phyloP scores from a whole-genome alignment of 495 filamentous ascomycete species.

The Niebla homalea region DNA sequence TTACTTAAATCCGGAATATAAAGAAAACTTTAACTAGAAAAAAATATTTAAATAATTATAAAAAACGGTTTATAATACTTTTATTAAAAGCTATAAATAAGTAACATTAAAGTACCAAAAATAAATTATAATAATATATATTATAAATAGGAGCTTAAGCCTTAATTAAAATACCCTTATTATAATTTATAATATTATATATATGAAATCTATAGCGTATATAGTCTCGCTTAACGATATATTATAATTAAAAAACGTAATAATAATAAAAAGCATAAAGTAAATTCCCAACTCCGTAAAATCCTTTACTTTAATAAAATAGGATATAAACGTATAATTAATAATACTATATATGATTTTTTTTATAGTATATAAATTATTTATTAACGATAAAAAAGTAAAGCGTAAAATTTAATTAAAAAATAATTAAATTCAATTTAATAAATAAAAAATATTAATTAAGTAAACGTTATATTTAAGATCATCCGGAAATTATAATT shows the following conservation, averaged over 20 bases:
- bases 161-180: not conserved
- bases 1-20: too few relatives aligned
- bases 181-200: not conserved
- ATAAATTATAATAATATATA: not conserved
- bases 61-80: too few relatives aligned
- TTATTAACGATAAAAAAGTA: constrained; percentile 3
- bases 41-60: too few relatives aligned
- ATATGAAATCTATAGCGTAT: not conserved
- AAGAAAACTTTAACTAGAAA: too few relatives aligned
- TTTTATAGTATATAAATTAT: not conserved
- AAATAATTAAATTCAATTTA: not conserved
- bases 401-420: not conserved
- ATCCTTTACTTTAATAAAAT: not conserved
- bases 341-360: not conserved
- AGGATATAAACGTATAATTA: constrained; percentile 4
- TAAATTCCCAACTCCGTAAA: constrained; percentile 2
- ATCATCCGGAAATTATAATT: not conserved
- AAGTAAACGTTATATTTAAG: not conserved
- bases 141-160: not conserved
- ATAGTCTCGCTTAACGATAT: not conserved
- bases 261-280: not conserved
- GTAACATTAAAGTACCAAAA: too few relatives aligned
- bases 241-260: not conserved
- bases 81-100: too few relatives aligned
- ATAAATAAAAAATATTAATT: not conserved